Evolutionary conservation across 176 grass and related monocot species (phyloP), one percentile per base, ranked within the genome.

Genomic region (Triticum turgidum): DNA sequence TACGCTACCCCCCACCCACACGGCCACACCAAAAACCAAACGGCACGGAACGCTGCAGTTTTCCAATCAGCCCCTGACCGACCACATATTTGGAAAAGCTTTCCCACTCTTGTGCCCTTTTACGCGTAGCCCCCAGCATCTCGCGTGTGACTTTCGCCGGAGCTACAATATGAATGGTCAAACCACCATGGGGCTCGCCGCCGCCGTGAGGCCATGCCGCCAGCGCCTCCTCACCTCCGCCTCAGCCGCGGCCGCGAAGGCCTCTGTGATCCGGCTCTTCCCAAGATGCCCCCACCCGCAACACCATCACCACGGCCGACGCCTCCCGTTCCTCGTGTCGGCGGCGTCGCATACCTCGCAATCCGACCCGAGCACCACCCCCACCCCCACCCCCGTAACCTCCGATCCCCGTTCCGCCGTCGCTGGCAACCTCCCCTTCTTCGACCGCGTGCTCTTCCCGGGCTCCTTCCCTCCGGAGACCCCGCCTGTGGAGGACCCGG

Each of bases 151-250:
- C 84, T 81, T 87, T 87, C 83, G 80, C 84, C 88, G 80, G 85
- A 87, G 70, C 32, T 77, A 71, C 86, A 71, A 47, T 35, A 95
- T 95, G 93, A 92, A 45, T 86, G 90, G 62, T 80, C 88, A 88
- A 80, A 82, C 80, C 59, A 73, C 89, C 71, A 91, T 95, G 93
- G 93, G 84, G 86, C 84, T 95, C 81, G 88, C 80, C 33, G 89
- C 85, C 22, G 70, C 90, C 73, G 86, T 91, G 78, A 92, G 89
- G 84, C 93, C 93, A 21, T 95, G 88, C 86, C 61, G 91, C 81
- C 69, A n/a, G 12, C 78, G 84, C 51, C 90, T 95, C 33, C 81
- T 95, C 29, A 86, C 88, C 11, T 88, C 81, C 12, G 81, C 89
- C 39, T 32, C 82, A 14, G 27, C 70, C 3, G 21, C 68, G 85